These are phyloP conservation scores for Collybia sp. DNA, from an alignment of 768 basidiomycete species.

Conservation along the genomic window DNA sequence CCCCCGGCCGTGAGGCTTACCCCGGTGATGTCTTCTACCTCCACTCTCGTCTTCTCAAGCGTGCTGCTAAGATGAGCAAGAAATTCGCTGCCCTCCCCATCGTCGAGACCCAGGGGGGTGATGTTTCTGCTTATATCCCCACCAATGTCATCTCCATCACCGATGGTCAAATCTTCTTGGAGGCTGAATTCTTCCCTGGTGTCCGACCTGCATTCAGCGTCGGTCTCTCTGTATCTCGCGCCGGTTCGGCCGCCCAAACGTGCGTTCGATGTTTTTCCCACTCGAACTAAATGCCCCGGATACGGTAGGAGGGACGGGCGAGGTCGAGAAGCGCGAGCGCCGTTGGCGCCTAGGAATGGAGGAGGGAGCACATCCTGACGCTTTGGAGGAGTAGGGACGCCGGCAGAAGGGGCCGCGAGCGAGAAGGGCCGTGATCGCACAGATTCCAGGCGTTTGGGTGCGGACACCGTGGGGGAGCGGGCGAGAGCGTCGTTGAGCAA, in stretches of 20 bases:
- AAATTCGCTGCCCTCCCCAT: conserved; percentile 98
- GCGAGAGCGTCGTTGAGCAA: no score
- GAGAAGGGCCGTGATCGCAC: no score
- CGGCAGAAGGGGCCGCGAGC: no score
- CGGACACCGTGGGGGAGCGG: no score
- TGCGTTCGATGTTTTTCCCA: conserved; percentile 35
- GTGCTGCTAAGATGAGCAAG: conserved; percentile 99
- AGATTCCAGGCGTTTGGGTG: no score
- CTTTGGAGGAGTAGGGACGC: no score
- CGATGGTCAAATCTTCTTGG: conserved; percentile 99
- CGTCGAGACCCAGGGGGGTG: conserved; percentile 99
- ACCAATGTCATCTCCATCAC: conserved; percentile 99
- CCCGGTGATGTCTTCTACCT: no score
- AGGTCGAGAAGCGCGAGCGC: no score
- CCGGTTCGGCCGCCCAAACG: conserved; percentile 99
- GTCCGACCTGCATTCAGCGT: conserved; percentile 99
- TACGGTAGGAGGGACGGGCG: no score
- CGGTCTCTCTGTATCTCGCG: conserved; percentile 99
- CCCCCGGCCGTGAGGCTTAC: conserved; percentile 99
- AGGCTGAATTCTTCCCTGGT: conserved; percentile 99
- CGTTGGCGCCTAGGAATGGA: no score
- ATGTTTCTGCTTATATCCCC: conserved; percentile 99
- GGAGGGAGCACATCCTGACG: no score
- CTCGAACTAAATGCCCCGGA: not conserved
- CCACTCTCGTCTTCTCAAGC: conserved; percentile 99